Base-by-base conservation (phyloP, 2,329 filamentous ascomycete genomes). In the Pyrenophora teres region DNA sequence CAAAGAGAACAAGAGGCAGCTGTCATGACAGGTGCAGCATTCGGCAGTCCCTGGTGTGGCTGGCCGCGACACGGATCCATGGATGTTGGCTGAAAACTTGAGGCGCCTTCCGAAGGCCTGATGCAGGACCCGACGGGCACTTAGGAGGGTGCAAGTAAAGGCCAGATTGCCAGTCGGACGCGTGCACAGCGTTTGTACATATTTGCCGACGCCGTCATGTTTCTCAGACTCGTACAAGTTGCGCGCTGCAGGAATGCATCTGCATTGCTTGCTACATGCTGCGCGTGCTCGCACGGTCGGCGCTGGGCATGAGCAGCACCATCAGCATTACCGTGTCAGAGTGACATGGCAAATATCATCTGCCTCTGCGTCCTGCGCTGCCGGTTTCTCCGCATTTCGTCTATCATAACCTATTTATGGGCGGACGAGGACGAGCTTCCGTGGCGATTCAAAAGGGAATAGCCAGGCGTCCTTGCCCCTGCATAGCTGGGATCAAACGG, bases 371-470 rank as follows among this genome's bases (percentile, higher is more conserved):
- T 59, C 50, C 38, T 30, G 53, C 38, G 31, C 56, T 59, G 63
- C 63, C 54, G 52, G 52, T 63, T 69, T 71, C 69, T 72, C 69
- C 69, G 68, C 69, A 72, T 65, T 71, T 67, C 52, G 60, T 63
- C 54, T 60, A 66, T 59, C 53, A 51, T 52, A 53, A 52, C 60
- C 67, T 69, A 70, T 70, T 70, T 69, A 65, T 67, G 64, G 59
- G 66, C 62, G 67, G 65, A 30, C 60, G 54, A 67, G 62, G 61
- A 59, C 58, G 59, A 57, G 58, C 57, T 60, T 43, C 57, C 48
- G 58, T 52, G 47, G 41, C 52, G 50, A 55, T 37, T 60, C 21
- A 57, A 65, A 63, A 41, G 44, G 64, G 63, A 43, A 50, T 57
- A 56, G 57, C 54, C 56, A 50, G 51, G 53, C 53, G 57, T 53